These are phyloP conservation scores for Licmophora abbreviata DNA, from an alignment of 108 stramenopile species.

Conservation along the genomic window DNA sequence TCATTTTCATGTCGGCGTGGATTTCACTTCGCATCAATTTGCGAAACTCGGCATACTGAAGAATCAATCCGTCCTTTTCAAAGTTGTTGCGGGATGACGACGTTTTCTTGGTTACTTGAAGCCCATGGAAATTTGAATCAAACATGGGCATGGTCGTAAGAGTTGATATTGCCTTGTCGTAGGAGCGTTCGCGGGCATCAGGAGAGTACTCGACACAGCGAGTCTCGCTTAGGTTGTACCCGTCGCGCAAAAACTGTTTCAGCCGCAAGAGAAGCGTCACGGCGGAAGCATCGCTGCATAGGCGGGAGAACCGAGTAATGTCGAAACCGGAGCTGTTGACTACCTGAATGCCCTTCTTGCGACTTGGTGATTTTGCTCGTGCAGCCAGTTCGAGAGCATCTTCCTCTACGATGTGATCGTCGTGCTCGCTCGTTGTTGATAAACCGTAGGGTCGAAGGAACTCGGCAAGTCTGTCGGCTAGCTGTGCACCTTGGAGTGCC, in stretches of 20 bases:
- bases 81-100: neutral
- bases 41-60: constrained; percentile 49
- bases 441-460: constrained; percentile 45
- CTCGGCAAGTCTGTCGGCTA: constrained; percentile 47
- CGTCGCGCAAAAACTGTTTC: constrained; percentile 54
- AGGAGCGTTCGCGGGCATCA: constrained; percentile 44
- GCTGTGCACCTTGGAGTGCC: constrained; percentile 48
- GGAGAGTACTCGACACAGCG: constrained; percentile 65
- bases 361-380: constrained; percentile 19
- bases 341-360: constrained; percentile 31
- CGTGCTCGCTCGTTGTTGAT: constrained; percentile 31
- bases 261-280: constrained; percentile 59
- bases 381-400: constrained; percentile 58
- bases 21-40: constrained; percentile 28
- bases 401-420: constrained; percentile 57
- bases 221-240: constrained; percentile 65
- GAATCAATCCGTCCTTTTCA: constrained; percentile 26
- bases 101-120: neutral
- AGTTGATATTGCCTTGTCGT: constrained; percentile 22
- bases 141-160: constrained; percentile 13
- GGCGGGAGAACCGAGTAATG: constrained; percentile 19
- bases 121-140: constrained; percentile 14
- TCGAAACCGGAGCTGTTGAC: constrained; percentile 21
- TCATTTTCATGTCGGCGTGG: constrained; percentile 1
- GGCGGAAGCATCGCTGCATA: constrained; percentile 54